Evolutionary conservation across 345 rosid genomes (phyloP).

Genomic region (Salix purpurea): DNA sequence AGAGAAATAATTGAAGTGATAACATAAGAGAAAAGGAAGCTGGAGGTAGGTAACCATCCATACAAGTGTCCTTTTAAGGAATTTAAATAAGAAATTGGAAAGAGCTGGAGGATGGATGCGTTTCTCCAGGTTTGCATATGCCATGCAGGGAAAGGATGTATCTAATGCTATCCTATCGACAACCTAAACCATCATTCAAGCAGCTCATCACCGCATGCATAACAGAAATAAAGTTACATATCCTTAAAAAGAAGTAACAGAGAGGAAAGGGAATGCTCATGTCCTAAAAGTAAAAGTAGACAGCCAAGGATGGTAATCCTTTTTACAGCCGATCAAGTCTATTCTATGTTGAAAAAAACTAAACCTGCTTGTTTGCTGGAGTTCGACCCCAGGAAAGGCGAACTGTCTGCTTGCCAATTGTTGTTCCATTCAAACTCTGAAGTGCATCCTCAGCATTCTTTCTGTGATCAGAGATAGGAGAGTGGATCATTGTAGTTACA

Average conservation of each 20-base stretch:
- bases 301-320: background rate
- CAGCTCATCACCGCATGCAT: background rate
- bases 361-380: conserved; percentile 78
- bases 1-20: background rate
- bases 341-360: background rate
- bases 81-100: background rate
- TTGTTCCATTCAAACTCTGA: conserved; percentile 64
- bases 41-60: background rate
- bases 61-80: too few species aligned
- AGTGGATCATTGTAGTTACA: conserved; percentile 5
- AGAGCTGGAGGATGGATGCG: background rate
- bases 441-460: conserved; percentile 85
- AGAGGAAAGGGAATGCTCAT: background rate
- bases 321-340: background rate
- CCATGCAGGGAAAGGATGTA: background rate
- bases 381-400: conserved; percentile 97
- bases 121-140: background rate
- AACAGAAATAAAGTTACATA: background rate
- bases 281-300: background rate
- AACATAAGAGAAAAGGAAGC: background rate
- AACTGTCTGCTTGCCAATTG: conserved; percentile 83
- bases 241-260: background rate
- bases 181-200: background rate
- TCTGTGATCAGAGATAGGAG: conserved; percentile 38
- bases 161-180: background rate